Base-by-base conservation (phyloP, 2,329 filamentous ascomycete genomes). In the Aspergillus quadricinctus region DNA sequence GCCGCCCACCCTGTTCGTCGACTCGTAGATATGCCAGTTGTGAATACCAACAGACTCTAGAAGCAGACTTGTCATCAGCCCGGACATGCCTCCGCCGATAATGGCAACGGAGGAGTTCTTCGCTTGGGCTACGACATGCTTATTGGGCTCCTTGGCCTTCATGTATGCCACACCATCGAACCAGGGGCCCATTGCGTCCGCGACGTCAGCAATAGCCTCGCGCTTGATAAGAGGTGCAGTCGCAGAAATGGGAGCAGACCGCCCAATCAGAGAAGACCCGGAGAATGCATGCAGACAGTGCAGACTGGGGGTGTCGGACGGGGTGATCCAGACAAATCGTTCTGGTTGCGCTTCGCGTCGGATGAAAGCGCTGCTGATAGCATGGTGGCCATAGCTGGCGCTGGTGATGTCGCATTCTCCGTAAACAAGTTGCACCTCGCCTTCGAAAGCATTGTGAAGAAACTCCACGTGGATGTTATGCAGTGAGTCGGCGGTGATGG, bases 391-490 rank as follows among this genome's bases (percentile, higher is more conserved):
- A n/a, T 77, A 63, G 4, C 65, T 57, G 8, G 66, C 57, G 8
- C 65, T 57, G 21, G 60, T 49, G 58, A 77, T 73, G 48, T 73
- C 65, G 58, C 79, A 81, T 46, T 72, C 63, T 1, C 78, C 80
- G 59, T 81, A 78, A 6, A 79, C 72, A 25, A 80, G 60, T 2
- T 70, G 69, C 8, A 81, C 55, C 17, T 77, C 67, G 6, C 78
- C 79, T 54, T 79, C 75, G 29, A 78, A 75, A 21, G 69, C 66
- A 19, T 71, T 66, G 41, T 70, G 69, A 17, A 61, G 25, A 57
- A 77, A 80, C 4, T 67, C 71, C 21, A 82, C 66, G 46, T 81
- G 74, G 29, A 82, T 69, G 61, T 82, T 82, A 62, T 82, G 78
- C 57, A 82, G 61, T 0, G 75, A 77, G 56, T 75, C 73, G 0